Evolutionary conservation across 2,329 filamentous ascomycete genomes (phyloP).

Genomic region (Colletotrichum godetiae): DNA sequence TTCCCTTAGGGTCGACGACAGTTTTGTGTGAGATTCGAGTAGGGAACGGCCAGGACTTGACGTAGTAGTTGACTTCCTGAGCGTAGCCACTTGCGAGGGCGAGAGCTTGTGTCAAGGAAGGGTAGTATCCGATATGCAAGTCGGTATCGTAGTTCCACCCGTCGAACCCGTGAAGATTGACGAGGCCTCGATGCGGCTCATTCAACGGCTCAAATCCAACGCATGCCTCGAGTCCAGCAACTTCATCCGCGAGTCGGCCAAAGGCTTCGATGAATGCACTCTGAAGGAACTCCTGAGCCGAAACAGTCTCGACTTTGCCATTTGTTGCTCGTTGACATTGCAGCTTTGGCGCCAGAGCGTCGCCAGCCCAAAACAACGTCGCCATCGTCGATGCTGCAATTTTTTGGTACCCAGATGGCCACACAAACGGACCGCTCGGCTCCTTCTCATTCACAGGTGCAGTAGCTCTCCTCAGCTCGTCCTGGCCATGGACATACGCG

Average conservation of each 20-base stretch:
- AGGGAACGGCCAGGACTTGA: slow-evolving; percentile 55
- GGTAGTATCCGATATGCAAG: slow-evolving; percentile 53
- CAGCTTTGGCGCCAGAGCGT: slow-evolving; percentile 40
- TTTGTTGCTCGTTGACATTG: slow-evolving; percentile 28
- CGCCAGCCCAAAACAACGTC: slow-evolving; percentile 43
- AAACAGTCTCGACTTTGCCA: slow-evolving; percentile 32
- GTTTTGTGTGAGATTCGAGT: slow-evolving; percentile 50
- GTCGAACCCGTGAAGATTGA: slow-evolving; percentile 52
- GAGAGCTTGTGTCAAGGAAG: slow-evolving; percentile 50
- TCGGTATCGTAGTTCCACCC: slow-evolving; percentile 56
- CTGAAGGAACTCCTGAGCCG: slow-evolving; percentile 45
- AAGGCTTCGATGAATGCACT: slow-evolving; percentile 49
- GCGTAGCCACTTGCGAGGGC: slow-evolving; percentile 52
- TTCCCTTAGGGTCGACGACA: slow-evolving; percentile 48
- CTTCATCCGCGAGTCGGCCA: slow-evolving; percentile 47
- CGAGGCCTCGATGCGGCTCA: slow-evolving; percentile 54
- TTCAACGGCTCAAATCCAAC: slow-evolving; percentile 56
- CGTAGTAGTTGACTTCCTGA: slow-evolving; percentile 51
- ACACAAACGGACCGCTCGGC: slow-evolving; percentile 49
- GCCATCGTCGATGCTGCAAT: slow-evolving; percentile 48
- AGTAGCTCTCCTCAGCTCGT: slow-evolving; percentile 43
- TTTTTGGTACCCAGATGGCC: slow-evolving; percentile 52
- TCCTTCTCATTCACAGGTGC: slow-evolving; percentile 44
- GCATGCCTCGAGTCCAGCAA: slow-evolving; percentile 47
- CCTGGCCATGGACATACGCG: slow-evolving; percentile 50